phyloP scores from a whole-genome alignment of 192 early-diverging fungal genomes.

The Umbelopsis isabellina region DNA sequence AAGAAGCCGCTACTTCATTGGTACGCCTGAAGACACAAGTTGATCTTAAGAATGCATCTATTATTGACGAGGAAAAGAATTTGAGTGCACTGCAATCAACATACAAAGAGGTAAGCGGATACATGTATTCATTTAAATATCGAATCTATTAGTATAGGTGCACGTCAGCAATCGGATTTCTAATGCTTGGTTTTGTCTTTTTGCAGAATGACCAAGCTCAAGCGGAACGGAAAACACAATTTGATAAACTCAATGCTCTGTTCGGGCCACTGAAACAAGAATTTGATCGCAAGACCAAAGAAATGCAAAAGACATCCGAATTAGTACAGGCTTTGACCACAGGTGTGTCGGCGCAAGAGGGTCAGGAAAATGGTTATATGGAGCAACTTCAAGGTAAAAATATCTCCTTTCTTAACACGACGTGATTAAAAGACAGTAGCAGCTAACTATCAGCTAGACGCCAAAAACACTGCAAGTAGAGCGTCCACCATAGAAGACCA shows the following conservation, averaged over 20 bases:
- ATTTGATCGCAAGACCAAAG: slow-evolving; percentile 60
- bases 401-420: neutral
- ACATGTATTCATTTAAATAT: neutral
- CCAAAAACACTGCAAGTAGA: slow-evolving; percentile 63
- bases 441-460: slow-evolving; percentile 41
- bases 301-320: slow-evolving; percentile 73
- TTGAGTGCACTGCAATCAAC: slow-evolving; percentile 37
- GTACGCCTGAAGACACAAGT: slow-evolving; percentile 84
- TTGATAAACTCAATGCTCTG: slow-evolving; percentile 39
- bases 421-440: neutral
- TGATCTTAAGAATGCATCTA: slow-evolving; percentile 76
- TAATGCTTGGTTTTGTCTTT: neutral
- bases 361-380: slow-evolving; percentile 94
- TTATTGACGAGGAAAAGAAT: slow-evolving; percentile 74
- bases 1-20: slow-evolving; percentile 78
- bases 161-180: neutral
- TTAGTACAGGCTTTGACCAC: slow-evolving; percentile 93
- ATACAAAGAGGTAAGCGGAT: slow-evolving; percentile 46
- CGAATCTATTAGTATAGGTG: neutral
- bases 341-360: slow-evolving; percentile 87
- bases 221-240: slow-evolving; percentile 43
- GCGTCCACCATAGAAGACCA: slow-evolving; percentile 78
- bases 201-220: slow-evolving; percentile 50
- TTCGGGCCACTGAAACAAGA: slow-evolving; percentile 54
- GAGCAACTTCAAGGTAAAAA: slow-evolving; percentile 83